Conservation (phyloP, 2,329 filamentous ascomycete species). For the Pyrenophora graminea region DNA sequence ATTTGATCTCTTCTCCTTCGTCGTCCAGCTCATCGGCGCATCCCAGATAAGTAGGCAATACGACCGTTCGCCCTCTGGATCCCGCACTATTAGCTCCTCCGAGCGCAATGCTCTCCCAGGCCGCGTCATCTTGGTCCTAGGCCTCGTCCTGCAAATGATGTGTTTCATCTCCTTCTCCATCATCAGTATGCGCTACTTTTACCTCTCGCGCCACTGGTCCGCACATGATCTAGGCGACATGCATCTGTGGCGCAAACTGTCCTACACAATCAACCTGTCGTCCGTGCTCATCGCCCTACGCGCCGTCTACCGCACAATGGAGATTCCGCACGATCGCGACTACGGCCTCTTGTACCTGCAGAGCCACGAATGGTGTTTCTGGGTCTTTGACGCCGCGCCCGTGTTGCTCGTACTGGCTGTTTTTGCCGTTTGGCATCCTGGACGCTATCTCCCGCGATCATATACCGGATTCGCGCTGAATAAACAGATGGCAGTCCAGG, state of each 20-base stretch:
- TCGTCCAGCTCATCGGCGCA: slow-evolving; percentile 52
- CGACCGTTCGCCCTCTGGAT: slow-evolving; percentile 39
- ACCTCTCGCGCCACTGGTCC: slow-evolving; percentile 37
- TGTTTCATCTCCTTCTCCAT: slow-evolving; percentile 58
- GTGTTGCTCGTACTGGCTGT: slow-evolving; percentile 55
- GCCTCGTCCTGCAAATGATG: slow-evolving; percentile 55
- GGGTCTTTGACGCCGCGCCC: slow-evolving; percentile 56
- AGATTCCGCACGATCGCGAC: slow-evolving; percentile 55
- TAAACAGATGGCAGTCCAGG: slow-evolving; percentile 35
- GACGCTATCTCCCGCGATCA: slow-evolving; percentile 36
- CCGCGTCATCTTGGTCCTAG: slow-evolving; percentile 49
- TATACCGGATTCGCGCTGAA: slow-evolving; percentile 38
- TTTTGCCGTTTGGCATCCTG: slow-evolving; percentile 57
- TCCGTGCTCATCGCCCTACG: slow-evolving; percentile 49
- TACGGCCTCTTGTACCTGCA: slow-evolving; percentile 56
- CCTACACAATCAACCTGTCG: slow-evolving; percentile 42
- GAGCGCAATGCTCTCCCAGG: slow-evolving; percentile 37
- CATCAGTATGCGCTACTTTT: slow-evolving; percentile 42
- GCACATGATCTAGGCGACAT: slow-evolving; percentile 41
- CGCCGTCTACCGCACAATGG: slow-evolving; percentile 59
- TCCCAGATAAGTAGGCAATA: slow-evolving; percentile 48
- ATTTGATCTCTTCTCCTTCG: slow-evolving; percentile 55
- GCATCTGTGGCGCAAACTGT: slow-evolving; percentile 42
- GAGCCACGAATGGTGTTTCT: slow-evolving; percentile 59
- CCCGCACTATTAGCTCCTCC: slow-evolving; percentile 47